Evolutionary conservation across 1,139 yeast species (phyloP), one percentile per base, ranked within the genome.

Genomic region (Candida albicans): DNA sequence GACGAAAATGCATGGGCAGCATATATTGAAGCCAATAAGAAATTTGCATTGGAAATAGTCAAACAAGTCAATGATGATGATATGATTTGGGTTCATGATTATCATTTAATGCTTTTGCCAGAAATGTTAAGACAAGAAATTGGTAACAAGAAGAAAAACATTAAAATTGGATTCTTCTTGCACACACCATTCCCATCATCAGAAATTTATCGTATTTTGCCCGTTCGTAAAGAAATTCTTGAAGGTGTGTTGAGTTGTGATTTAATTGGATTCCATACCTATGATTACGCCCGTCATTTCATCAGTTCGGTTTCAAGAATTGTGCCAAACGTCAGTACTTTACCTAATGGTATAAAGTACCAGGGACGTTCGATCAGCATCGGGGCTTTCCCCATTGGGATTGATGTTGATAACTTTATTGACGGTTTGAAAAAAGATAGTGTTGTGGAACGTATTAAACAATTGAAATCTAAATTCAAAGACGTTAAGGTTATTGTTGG

Each of bases 1-100:
- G 99, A 95, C 64, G 99, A 95, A 63, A 82, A 82, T 51, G 96
- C 97, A 3, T 95, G 99, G 99, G 93, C 93, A 40, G 98, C 98
- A 1, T 95, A 95, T 64, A 87, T 90, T 47, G 95, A 90, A 64
- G 99, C 99, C 13, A 95, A 95, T 62, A 70, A 84, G 48, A 73
- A 79, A 51, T 95, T 95, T 70, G 95, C 97, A 18, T 69, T 79
- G 40, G 85, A 77, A 35, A 83, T 95, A 48, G 82, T 90, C 12
- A 70, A 75, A 18, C 82, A 82, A 54, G 85, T 87, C 37, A 75
- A 82, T 33, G 96, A 90, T 53, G 83, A 87, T 47, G 99, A 95
- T 62, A 72, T 91, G 61, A 85, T 95, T 25, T 95, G 99, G 97
- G 95, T 90, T 29, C 99, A 95, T 62, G 99, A 95, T 64, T 95